Evolutionary conservation across 345 rosid species (phyloP).

Genomic region (Salix brachista): DNA sequence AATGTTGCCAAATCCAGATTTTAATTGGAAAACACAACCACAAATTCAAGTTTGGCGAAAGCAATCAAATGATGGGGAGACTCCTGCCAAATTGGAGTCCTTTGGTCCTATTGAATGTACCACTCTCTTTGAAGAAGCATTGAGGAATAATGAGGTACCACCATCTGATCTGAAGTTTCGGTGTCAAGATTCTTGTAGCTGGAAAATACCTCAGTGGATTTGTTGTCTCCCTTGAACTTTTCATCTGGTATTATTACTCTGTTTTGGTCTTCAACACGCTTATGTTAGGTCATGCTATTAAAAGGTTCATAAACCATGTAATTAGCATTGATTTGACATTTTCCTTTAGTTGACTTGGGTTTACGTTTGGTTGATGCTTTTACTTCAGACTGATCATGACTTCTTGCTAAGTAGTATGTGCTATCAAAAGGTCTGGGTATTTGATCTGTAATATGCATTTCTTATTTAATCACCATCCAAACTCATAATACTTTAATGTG

Average conservation of each 20-base stretch:
- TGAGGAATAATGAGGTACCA: slow-evolving; percentile 70
- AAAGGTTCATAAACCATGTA: background rate
- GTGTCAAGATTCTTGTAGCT: background rate
- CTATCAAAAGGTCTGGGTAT: background rate
- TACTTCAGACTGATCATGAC: background rate
- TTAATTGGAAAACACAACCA: slow-evolving; percentile 63
- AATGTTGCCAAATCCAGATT: slow-evolving; percentile 82
- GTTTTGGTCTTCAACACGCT: background rate
- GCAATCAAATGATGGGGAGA: slow-evolving; percentile 38
- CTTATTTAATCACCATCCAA: background rate
- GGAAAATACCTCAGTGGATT: background rate
- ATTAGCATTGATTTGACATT: background rate
- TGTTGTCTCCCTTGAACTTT: background rate
- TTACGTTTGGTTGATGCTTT: background rate
- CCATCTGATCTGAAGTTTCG: background rate
- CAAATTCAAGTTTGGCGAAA: slow-evolving; percentile 70
- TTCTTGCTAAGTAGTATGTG: background rate
- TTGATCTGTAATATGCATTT: background rate
- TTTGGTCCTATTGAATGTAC: slow-evolving; percentile 51
- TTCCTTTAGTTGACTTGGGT: background rate
- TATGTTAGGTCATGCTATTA: background rate
- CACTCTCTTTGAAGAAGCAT: slow-evolving; percentile 58
- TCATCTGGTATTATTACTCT: background rate
- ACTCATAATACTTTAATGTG: background rate
- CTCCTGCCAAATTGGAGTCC: slow-evolving; percentile 50